phyloP scores from a whole-genome alignment of 1,139 yeast species.

The Diutina siamensis region DNA sequence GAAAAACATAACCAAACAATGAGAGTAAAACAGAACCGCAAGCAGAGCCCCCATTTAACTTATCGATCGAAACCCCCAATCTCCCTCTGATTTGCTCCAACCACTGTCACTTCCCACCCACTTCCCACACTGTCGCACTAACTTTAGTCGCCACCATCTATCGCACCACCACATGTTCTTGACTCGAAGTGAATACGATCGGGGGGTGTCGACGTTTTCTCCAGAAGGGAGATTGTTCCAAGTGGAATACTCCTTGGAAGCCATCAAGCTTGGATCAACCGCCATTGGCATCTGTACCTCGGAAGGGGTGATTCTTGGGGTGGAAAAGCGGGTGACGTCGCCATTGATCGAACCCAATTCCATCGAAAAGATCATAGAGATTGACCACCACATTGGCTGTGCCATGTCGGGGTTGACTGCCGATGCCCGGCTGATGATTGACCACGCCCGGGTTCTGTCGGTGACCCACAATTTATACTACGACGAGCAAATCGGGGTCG shows the following conservation, averaged over 20 bases:
- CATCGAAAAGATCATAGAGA: constrained; percentile 91
- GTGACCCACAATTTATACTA: constrained; percentile 82
- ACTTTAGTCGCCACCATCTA: neutral
- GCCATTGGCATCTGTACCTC: constrained; percentile 97
- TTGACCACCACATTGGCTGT: constrained; percentile 90
- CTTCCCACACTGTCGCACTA: too few relatives aligned
- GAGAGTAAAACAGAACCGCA: too few relatives aligned
- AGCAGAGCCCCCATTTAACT: too few relatives aligned
- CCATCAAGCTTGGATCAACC: constrained; percentile 92
- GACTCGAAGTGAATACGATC: constrained; percentile 97
- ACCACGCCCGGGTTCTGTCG: constrained; percentile 91
- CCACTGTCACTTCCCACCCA: too few relatives aligned
- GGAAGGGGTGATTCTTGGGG: constrained; percentile 93
- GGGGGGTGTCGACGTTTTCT: constrained; percentile 96
- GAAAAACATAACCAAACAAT: too few relatives aligned
- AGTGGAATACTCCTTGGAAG: constrained; percentile 96
- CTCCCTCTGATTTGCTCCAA: too few relatives aligned
- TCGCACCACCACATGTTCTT: constrained; percentile 55
- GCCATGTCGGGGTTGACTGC: constrained; percentile 99
- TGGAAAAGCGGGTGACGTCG: constrained; percentile 94
- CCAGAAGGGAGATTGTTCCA: constrained; percentile 98
- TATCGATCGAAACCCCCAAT: too few relatives aligned
- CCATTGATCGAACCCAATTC: constrained; percentile 83
- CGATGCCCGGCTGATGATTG: constrained; percentile 97
- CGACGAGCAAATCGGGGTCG: constrained; percentile 88